These are phyloP conservation scores for Cucurbita maxima DNA, from an alignment of 306 rosid genomes.

Conservation along the genomic window DNA sequence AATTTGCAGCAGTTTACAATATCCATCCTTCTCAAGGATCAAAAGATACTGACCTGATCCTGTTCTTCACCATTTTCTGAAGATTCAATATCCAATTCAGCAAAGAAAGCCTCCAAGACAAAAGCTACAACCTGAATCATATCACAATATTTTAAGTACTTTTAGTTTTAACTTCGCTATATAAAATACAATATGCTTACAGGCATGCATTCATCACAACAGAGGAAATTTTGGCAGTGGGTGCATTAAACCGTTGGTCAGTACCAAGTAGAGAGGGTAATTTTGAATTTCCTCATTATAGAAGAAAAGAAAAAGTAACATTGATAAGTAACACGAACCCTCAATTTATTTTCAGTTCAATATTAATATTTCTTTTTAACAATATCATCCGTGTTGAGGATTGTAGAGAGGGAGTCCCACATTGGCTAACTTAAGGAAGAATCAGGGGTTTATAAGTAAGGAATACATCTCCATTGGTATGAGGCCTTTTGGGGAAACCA, in stretches of 20 bases:
- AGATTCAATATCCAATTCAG: constrained; percentile 77
- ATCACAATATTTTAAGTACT: constrained; percentile 7
- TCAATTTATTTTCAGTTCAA: not conserved
- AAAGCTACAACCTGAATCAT: constrained; percentile 74
- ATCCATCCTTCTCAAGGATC: not conserved
- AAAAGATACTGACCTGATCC: constrained; percentile 42
- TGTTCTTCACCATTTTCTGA: constrained; percentile 30
- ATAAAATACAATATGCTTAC: not conserved
- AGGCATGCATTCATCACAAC: not conserved
- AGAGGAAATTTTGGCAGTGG: not conserved
- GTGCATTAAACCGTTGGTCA: not conserved
- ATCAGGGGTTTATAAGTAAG: no score
- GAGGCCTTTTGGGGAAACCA: no score
- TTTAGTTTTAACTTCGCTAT: not conserved
- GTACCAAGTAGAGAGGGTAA: not conserved
- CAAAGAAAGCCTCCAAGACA: constrained; percentile 99
- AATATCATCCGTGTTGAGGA: not conserved
- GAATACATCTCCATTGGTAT: no score
- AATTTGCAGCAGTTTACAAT: not conserved
- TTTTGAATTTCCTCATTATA: not conserved
- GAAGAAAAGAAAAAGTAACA: not conserved
- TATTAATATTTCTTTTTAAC: not conserved
- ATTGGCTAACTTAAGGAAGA: no score
- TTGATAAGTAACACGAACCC: not conserved
- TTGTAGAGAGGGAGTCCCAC: no score